Evolutionary conservation across 441 rosid genomes (phyloP).

Genomic region (Flueggea neowawraea): DNA sequence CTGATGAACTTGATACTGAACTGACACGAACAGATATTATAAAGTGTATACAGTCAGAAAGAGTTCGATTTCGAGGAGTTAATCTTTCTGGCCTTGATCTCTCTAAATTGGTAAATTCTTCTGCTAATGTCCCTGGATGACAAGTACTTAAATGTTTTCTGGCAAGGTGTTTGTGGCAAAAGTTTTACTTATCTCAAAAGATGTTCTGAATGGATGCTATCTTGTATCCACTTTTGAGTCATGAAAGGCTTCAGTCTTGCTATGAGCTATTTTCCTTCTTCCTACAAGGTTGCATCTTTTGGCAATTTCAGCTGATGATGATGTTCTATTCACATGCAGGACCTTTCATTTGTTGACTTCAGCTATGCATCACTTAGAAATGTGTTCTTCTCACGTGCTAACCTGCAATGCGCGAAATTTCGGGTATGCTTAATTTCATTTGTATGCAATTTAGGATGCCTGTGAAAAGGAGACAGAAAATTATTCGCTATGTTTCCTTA

Average conservation of each 20-base stretch:
- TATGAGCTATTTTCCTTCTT: too few relatives aligned
- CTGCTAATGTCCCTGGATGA: slow-evolving; percentile 2
- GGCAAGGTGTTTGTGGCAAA: neutral
- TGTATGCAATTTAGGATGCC: neutral
- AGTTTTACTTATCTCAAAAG: neutral
- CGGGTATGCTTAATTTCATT: slow-evolving; percentile 45
- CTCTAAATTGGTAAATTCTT: slow-evolving; percentile 74
- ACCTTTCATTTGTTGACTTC: slow-evolving; percentile 80
- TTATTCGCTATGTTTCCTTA: too few relatives aligned
- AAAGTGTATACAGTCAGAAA: slow-evolving; percentile 82
- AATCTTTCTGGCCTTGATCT: slow-evolving; percentile 92
- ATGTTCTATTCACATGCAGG: slow-evolving; percentile 44
- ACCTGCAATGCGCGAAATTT: slow-evolving; percentile 84
- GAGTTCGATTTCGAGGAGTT: slow-evolving; percentile 78
- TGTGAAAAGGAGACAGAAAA: too few relatives aligned
- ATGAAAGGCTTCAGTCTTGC: too few relatives aligned
- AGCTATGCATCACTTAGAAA: slow-evolving; percentile 83
- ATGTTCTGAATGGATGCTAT: too few relatives aligned
- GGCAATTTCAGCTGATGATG: neutral
- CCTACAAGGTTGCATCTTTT: too few relatives aligned
- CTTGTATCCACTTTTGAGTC: too few relatives aligned
- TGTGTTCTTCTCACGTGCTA: slow-evolving; percentile 92
- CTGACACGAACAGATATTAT: slow-evolving; percentile 78
- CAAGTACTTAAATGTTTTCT: too few relatives aligned
- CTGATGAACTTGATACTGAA: slow-evolving; percentile 55